Base-by-base conservation (phyloP, 331 rosid species). In the Erythrophleum ivorense region DNA sequence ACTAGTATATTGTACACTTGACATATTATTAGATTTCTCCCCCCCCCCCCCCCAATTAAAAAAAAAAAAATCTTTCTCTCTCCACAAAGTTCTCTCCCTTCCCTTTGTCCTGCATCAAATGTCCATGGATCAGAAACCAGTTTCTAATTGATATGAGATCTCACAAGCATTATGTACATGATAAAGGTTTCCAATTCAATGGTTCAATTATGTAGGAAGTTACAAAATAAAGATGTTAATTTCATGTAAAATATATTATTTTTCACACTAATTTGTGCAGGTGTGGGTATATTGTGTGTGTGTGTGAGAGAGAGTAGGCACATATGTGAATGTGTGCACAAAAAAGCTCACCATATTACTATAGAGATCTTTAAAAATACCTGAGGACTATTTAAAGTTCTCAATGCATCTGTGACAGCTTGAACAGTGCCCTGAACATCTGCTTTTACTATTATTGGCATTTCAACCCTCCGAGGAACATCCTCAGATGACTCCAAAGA, bases 401-500 rank as follows among this genome's bases (percentile, higher is more conserved):
- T 85, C 86, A 95, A 87, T 63, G 97, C 94, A 80, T 95, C 99
- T 40, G 97, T 88, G 78, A 95, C 93, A 16, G 98, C 99, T 86
- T 95, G 98, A 77, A 93, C 98, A 10, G 98, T 91, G 65, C 99
- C 99, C 94, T 93, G 98, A 82, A 93, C 99, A 85, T 95, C 99
- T 41, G 89, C 92, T 92, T 93, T 95, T 75, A 95, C 98, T 78
- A 93, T 91, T 78, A 95, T 77, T 19, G 98, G 96, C 93, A 95
- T 60, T 84, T 93, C 99, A 88, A 95, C 97, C 88, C 92, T 83
- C 89, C 48, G 72, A 10, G 87, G 87, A 41, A 55, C 88, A 76
- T 88, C 94, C 74, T 88, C 86, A 14, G 91, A 82, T 59, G 82
- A 84, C 72, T 91, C 96, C 78, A 85, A 50, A 78, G 81, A 71